Conservation (phyloP, 495 filamentous ascomycete species). For the Lepraria neglecta region DNA sequence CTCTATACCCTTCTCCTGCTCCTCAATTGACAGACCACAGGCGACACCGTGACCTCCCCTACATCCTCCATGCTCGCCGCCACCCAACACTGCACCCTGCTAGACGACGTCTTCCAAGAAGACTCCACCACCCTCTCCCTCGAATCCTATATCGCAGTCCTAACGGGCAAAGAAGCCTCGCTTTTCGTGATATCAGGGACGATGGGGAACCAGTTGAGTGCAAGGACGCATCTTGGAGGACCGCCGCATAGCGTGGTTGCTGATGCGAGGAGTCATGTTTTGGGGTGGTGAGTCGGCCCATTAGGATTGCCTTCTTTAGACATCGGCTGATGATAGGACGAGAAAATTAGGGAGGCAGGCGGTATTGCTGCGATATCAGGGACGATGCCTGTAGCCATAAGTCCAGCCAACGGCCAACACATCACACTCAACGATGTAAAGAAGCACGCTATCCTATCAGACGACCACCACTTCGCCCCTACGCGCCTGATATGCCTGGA, state of each 20-base stretch:
- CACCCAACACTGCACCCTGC: slow-evolving; percentile 51
- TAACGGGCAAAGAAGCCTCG: slow-evolving; percentile 65
- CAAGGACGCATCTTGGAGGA: slow-evolving; percentile 43
- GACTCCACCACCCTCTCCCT: slow-evolving; percentile 72
- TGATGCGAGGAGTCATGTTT: slow-evolving; percentile 45
- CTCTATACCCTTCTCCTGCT: not conserved
- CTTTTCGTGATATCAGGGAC: slow-evolving; percentile 82
- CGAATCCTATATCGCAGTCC: slow-evolving; percentile 59
- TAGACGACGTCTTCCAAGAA: slow-evolving; percentile 81
- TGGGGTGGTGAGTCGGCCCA: slow-evolving; percentile 28
- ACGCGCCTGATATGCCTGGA: slow-evolving; percentile 78
- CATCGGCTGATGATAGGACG: too few relatives aligned
- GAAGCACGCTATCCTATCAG: slow-evolving; percentile 39
- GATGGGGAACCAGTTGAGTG: slow-evolving; percentile 61
- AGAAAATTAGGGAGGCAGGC: slow-evolving; percentile 39
- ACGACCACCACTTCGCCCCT: slow-evolving; percentile 50
- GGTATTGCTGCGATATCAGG: slow-evolving; percentile 44
- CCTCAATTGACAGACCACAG: slow-evolving; percentile 29
- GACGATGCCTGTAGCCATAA: slow-evolving; percentile 37
- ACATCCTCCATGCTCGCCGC: slow-evolving; percentile 71
- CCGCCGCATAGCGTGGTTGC: slow-evolving; percentile 48
- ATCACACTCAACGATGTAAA: slow-evolving; percentile 72
- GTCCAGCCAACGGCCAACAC: slow-evolving; percentile 57
- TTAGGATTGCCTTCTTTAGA: too few relatives aligned
- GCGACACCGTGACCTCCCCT: slow-evolving; percentile 82